Evolutionary conservation across 306 rosid genomes (phyloP), one percentile per base, ranked within the genome.

Genomic region (Glycyrrhiza uralensis): DNA sequence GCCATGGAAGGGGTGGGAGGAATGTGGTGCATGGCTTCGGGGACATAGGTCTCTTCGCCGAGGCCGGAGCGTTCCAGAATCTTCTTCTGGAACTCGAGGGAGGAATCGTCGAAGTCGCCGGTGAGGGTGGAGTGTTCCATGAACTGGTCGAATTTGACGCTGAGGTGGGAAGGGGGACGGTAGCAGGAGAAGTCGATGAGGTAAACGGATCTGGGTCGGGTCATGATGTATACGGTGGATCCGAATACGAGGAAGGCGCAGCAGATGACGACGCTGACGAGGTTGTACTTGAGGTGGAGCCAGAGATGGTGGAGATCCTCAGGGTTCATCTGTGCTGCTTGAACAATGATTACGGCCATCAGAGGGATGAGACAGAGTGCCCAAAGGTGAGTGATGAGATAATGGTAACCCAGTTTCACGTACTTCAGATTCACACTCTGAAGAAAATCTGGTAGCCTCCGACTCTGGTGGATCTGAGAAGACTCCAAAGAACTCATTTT

Each of bases 61-160:
- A 90, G 82, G 2, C 96, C 92, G 8, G 88, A 85, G 29, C 89
- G 84, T 24, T 85, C 86, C 0, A 90, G 75, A 75, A 87, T 85
- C 77, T 85, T 90, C 11, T 70, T 70, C 74, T 90, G 96, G 17
- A 90, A 90, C 5, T 80, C 81, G 0, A 90, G 60, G 0, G 92
- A 80, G 3, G 89, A 77, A 0, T 84, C 80, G 2, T 84, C 77
- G 29, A 90, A 87, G 14, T 76, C 82, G 2, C 89, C 87, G 0
- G 72, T 80, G 35, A 87, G 81, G 19, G 23, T 76, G 0, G 89
- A 83, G 29, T 87, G 96, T 7, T 80, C 58, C 59, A 90, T 70
- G 82, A 87, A 90, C 46, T 64, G 30, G 0, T 36, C 2, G 80
- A 11, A 78, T 18, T 36, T 42, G 10, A 69, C 89, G 4, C 72